Evolutionary conservation across 306 rosid genomes (phyloP), one percentile per base, ranked within the genome.

Genomic region (Heteromeles arbutifolia): DNA sequence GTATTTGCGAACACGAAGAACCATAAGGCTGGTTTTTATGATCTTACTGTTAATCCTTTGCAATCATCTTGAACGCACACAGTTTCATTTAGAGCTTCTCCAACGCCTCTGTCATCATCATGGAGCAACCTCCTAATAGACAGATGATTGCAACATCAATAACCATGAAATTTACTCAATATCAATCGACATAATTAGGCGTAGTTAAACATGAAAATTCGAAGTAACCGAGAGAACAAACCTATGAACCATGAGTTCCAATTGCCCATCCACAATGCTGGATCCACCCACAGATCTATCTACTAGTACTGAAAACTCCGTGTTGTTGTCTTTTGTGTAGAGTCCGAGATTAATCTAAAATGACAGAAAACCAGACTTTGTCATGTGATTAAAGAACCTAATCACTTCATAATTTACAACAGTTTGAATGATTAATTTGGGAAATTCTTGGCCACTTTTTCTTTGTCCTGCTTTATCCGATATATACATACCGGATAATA

Each of bases 181-280:
- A 41, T 41, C 1, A 41, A 41, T 41, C 44, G 12, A 72, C 9
- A 3, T 54, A 32, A 37, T 54, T 32, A 29, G 44, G 15, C 6
- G 22, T 13, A 4, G 34, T 11, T n/a, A 11, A 69, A 39, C 68
- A 64, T 79, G 31, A 11, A 68, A 32, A 48, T 63, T 17, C 57
- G 34, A 52, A 54, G 9, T 67, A 57, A 73, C 66, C 14, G 37
- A 29, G 48, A 43, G 32, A 68, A 17, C 21, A 83, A 84, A 92
- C 97, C 97, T 88, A 78, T 92, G 97, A 86, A 90, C 73, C 96
- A 92, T 92, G 73, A 92, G 86, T 84, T 92, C 97, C 75, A 88
- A 9, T 83, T 92, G 89, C 12, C 97, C 93, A 82, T 92, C 96
- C 65, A 53, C 76, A 56, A 92, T 79, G 87, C 97, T 92, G 65